phyloP scores from a whole-genome alignment of 2,329 filamentous ascomycete genomes.

The Alternaria ethzedia region DNA sequence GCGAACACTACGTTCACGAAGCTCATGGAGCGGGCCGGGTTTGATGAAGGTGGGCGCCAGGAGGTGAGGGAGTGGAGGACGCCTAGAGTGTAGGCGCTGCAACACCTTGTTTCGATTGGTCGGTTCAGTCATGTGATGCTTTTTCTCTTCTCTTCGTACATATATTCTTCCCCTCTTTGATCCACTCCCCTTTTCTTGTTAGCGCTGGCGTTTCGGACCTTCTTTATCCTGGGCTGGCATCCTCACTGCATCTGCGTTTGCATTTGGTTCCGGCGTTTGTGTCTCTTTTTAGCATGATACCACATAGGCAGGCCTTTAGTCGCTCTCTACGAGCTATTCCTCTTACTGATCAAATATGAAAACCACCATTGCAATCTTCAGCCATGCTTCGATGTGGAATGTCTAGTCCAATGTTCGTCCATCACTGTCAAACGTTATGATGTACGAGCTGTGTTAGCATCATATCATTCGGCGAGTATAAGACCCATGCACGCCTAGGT shows the following conservation, averaged over 20 bases:
- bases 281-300: constrained; percentile 12
- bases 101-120: not conserved
- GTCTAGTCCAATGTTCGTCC: not conserved
- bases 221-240: not conserved
- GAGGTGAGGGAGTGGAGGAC: constrained; percentile 37
- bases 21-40: constrained; percentile 53
- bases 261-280: constrained; percentile 3
- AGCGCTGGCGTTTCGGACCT: constrained; percentile 14
- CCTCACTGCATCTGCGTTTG: not conserved
- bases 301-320: constrained; percentile 12
- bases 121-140: not conserved
- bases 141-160: not conserved
- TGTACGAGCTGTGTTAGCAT: not conserved
- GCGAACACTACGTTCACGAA: constrained; percentile 49
- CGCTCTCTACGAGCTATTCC: not conserved
- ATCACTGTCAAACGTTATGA: not conserved
- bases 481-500: not conserved
- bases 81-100: constrained; percentile 9
- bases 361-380: not conserved
- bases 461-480: not conserved
- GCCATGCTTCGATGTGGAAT: not conserved
- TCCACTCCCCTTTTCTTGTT: not conserved
- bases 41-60: constrained; percentile 38
- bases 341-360: not conserved
- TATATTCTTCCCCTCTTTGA: not conserved